Conservation (phyloP, 2,329 filamentous ascomycete species). For the Penicillium capsulatum region DNA sequence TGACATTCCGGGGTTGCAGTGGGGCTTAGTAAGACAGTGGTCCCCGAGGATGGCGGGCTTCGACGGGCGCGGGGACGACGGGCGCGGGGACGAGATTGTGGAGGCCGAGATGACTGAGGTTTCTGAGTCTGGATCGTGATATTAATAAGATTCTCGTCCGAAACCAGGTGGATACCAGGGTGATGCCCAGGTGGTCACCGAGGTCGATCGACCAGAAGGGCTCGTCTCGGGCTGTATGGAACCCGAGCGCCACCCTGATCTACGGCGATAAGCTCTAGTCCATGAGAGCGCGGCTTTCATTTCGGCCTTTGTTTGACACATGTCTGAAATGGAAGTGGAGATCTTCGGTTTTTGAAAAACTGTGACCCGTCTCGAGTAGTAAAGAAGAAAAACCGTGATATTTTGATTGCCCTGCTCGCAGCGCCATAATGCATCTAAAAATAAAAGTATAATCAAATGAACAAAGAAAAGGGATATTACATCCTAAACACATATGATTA, state of each 20-base stretch:
- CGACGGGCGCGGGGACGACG: no score
- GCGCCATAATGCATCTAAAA: constrained; percentile 22
- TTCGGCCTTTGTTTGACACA: no score
- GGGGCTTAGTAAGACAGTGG: neutral
- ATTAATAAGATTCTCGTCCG: neutral
- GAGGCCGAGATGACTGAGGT: neutral
- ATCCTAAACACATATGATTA: constrained; percentile 23
- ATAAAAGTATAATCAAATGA: constrained; percentile 1
- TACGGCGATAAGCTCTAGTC: no score
- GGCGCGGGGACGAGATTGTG: neutral
- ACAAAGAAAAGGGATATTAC: constrained; percentile 17
- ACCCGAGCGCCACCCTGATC: neutral
- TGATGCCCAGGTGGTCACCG: no score
- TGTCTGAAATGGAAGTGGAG: no score
- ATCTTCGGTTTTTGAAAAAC: no score
- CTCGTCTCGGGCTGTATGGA: neutral
- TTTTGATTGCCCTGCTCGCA: constrained; percentile 16
- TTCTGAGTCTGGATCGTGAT: neutral
- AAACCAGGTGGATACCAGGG: neutral
- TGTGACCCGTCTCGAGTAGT: neutral
- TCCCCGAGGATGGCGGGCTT: no score
- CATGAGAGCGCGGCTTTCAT: no score
- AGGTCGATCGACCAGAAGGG: neutral
- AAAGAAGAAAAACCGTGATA: constrained; percentile 9
- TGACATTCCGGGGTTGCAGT: constrained; percentile 2